phyloP scores from a whole-genome alignment of 2,329 filamentous ascomycete genomes.

The Penicillium sp. region DNA sequence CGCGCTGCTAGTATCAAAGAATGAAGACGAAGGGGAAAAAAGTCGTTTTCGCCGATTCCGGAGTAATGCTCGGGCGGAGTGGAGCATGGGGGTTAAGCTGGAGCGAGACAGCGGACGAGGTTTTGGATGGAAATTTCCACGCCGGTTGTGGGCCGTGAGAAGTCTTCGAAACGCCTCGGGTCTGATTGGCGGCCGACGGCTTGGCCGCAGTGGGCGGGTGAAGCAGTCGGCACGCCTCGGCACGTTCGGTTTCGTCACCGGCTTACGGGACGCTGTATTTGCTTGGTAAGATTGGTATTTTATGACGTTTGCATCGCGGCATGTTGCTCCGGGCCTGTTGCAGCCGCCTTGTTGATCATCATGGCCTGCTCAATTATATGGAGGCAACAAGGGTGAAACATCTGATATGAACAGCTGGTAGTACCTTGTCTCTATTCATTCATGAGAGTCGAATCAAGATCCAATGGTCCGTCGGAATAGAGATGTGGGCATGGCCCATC shows the following conservation, averaged over 20 bases:
- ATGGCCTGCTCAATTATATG: not conserved
- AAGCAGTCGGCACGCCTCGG: conserved; percentile 39
- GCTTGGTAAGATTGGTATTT: conserved; percentile 13
- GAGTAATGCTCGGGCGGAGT: conserved; percentile 31
- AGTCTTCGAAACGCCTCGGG: conserved; percentile 27
- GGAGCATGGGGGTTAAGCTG: conserved; percentile 28
- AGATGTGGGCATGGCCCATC: not conserved
- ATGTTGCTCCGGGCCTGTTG: conserved; percentile 5
- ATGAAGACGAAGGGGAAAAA: conserved; percentile 21
- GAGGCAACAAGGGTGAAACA: not conserved
- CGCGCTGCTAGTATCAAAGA: conserved; percentile 16
- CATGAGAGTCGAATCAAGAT: too few relatives aligned
- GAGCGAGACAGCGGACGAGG: conserved; percentile 9
- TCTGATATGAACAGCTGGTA: not conserved
- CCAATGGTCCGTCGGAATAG: not conserved
- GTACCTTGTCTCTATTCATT: not conserved
- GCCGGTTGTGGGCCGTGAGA: conserved; percentile 26
- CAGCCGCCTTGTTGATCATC: not conserved
- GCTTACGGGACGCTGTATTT: conserved; percentile 14
- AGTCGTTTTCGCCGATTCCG: conserved; percentile 37
- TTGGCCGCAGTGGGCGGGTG: conserved; percentile 24
- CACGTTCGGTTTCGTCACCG: conserved; percentile 33
- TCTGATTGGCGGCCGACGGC: conserved; percentile 30
- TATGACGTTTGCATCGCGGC: conserved; percentile 26
- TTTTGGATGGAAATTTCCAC: conserved; percentile 30